Conservation (phyloP, 2,329 filamentous ascomycete species). For the Xylariaceae sp. region DNA sequence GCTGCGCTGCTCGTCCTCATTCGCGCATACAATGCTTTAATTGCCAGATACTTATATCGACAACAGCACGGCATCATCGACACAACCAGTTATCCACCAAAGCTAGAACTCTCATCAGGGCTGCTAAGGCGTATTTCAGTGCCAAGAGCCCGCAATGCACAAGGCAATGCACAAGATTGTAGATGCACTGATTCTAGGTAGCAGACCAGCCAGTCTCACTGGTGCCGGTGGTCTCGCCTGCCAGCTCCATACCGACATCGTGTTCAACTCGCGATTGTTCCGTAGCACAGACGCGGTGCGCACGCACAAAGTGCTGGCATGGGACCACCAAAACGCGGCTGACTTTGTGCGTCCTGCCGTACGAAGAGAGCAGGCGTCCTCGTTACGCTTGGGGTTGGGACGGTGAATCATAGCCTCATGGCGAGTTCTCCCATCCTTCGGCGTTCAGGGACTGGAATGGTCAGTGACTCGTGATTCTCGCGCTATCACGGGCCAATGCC, state of each 20-base stretch:
- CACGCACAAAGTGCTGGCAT: constrained; percentile 42
- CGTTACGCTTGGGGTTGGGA: constrained; percentile 36
- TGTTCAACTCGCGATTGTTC: constrained; percentile 34
- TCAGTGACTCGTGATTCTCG: too few relatives aligned
- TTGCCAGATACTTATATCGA: too few relatives aligned
- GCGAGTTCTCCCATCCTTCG: constrained; percentile 15
- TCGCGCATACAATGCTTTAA: background rate
- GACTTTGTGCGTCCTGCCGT: too few relatives aligned
- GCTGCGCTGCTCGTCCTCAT: background rate
- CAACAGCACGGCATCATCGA: background rate
- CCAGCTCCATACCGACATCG: constrained; percentile 35
- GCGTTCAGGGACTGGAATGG: too few relatives aligned
- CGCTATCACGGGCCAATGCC: constrained; percentile 30
- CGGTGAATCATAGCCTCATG: constrained; percentile 36
- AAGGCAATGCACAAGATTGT: constrained; percentile 6
- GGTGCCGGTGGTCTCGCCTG: constrained; percentile 36
- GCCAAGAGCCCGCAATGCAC: background rate
- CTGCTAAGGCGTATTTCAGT: background rate
- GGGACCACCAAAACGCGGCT: constrained; percentile 22
- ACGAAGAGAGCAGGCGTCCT: constrained; percentile 25
- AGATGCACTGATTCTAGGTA: constrained; percentile 39
- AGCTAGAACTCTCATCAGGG: background rate
- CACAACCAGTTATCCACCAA: background rate
- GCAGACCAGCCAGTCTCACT: constrained; percentile 43
- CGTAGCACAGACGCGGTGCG: constrained; percentile 40